A percentile compares a stretch with the other conserved stretches of the same genome.
Evolutionary conservation across 2,329 filamentous ascomycete species (phyloP).

Genomic region (Pseudogymnoascus sp.): DNA sequence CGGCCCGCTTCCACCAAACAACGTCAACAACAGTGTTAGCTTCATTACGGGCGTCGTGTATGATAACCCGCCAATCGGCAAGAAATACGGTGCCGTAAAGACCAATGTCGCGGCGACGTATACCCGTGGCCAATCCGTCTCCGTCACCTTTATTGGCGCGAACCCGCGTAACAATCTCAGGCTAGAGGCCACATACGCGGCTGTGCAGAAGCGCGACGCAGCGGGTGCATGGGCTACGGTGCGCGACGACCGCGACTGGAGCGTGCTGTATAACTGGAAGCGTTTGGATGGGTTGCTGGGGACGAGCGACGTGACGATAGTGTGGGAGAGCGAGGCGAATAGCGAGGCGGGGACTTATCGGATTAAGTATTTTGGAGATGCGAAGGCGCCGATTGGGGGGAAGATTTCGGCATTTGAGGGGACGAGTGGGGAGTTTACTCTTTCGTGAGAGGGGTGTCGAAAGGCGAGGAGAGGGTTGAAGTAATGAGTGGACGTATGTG

Average conservation of each 20-base stretch:
- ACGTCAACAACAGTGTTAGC: slow-evolving; percentile 64
- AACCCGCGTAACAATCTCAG: slow-evolving; percentile 85
- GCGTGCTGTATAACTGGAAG: slow-evolving; percentile 72
- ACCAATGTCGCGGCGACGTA: slow-evolving; percentile 48
- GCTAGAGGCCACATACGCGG: slow-evolving; percentile 68
- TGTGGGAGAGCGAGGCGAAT: slow-evolving; percentile 67
- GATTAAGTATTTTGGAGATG: slow-evolving; percentile 76
- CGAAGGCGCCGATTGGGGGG: slow-evolving; percentile 57
- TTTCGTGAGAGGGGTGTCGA: not conserved
- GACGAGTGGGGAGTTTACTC: slow-evolving; percentile 47
- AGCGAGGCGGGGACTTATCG: slow-evolving; percentile 63
- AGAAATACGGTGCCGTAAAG: slow-evolving; percentile 62
- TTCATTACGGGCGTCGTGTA: slow-evolving; percentile 76
- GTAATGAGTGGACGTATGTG: not conserved
- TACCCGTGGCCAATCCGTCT: slow-evolving; percentile 52
- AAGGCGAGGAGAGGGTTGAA: not conserved
- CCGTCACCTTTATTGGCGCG: slow-evolving; percentile 70
- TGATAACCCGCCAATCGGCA: slow-evolving; percentile 60
- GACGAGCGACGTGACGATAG: slow-evolving; percentile 68
- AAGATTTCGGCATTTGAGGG: slow-evolving; percentile 63
- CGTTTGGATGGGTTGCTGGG: slow-evolving; percentile 62
- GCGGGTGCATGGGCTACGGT: slow-evolving; percentile 55
- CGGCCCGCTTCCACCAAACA: slow-evolving; percentile 68
- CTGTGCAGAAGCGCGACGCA: slow-evolving; percentile 57
- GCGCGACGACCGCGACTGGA: slow-evolving; percentile 74